phyloP scores from a whole-genome alignment of 2,329 filamentous ascomycete species.

The Bipolaris zeicola region DNA sequence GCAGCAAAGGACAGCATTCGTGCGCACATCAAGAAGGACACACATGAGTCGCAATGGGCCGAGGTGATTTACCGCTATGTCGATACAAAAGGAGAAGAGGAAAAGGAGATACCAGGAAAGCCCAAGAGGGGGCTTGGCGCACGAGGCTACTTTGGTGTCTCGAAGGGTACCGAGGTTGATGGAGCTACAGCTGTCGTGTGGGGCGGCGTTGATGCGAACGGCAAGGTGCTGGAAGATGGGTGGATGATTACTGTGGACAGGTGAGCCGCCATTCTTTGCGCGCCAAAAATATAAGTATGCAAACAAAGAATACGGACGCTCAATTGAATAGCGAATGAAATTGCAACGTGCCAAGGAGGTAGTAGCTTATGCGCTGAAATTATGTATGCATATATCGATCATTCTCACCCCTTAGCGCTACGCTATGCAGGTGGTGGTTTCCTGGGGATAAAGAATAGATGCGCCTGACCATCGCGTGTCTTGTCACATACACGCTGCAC shows the following conservation, averaged over 20 bases:
- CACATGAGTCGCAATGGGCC: conserved; percentile 57
- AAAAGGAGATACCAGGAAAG: conserved; percentile 47
- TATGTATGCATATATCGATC: neutral
- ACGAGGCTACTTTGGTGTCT: conserved; percentile 47
- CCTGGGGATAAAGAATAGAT: neutral
- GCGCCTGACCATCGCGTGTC: neutral
- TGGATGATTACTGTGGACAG: conserved; percentile 51
- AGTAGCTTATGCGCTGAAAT: neutral
- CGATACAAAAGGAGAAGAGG: conserved; percentile 52
- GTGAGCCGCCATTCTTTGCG: conserved; percentile 17
- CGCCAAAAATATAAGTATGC: neutral
- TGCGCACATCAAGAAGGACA: conserved; percentile 52
- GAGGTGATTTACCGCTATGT: conserved; percentile 56
- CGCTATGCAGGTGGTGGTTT: neutral
- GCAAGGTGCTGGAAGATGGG: conserved; percentile 50
- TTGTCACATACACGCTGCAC: neutral
- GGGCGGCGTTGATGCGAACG: conserved; percentile 57
- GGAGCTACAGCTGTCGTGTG: conserved; percentile 58
- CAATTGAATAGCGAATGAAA: conserved; percentile 1
- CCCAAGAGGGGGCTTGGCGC: conserved; percentile 51
- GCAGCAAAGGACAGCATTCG: conserved; percentile 58
- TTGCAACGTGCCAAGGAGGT: conserved; percentile 1
- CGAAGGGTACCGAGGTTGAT: conserved; percentile 52
- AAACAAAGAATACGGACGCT: neutral
- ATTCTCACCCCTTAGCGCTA: neutral